Evolutionary conservation across 192 early-diverging fungal species (phyloP).

Genomic region (Backusella luteola): DNA sequence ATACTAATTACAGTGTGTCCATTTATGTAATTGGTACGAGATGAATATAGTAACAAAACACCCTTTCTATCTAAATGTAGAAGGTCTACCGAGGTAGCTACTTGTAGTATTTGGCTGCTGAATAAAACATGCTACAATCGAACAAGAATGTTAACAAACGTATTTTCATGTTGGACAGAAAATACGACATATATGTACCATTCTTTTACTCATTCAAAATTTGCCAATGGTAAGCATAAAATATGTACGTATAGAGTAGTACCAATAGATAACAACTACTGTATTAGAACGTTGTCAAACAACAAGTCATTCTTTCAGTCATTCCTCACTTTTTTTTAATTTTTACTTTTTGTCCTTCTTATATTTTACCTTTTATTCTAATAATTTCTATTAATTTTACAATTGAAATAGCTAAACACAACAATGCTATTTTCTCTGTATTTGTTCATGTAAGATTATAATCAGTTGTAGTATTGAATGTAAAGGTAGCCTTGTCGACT

Average conservation of each 20-base stretch:
- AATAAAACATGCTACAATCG: background rate
- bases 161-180: background rate
- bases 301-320: background rate
- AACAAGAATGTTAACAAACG: background rate
- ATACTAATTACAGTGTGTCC: background rate
- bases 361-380: background rate
- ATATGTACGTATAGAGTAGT: background rate
- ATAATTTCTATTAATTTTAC: background rate
- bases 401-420: too few species aligned
- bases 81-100: background rate
- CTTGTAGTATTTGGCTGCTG: background rate
- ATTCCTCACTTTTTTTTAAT: background rate
- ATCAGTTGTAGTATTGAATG: too few species aligned
- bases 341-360: background rate
- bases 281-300: background rate
- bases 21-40: background rate
- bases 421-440: too few species aligned
- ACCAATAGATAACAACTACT: background rate
- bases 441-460: too few species aligned
- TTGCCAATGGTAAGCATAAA: background rate
- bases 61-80: background rate
- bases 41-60: background rate
- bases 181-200: background rate
- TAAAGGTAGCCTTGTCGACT: too few species aligned
- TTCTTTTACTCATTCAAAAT: background rate